These are phyloP conservation scores for Lepiota venenata DNA, from an alignment of 768 basidiomycete genomes.

Conservation along the genomic window DNA sequence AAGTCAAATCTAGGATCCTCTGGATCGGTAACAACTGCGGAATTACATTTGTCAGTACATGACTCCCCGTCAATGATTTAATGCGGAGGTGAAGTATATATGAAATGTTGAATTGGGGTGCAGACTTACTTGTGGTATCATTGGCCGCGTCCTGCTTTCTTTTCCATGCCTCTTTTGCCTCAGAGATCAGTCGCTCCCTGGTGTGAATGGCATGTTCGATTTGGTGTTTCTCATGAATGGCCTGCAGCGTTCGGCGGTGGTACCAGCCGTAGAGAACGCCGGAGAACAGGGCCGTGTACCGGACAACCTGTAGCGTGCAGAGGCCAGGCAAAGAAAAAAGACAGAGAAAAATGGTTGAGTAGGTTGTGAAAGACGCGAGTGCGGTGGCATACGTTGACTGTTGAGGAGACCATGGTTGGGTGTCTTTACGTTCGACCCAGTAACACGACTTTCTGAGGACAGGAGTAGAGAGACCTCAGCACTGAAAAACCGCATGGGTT, in stretches of 20 bases:
- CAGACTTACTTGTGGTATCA: constrained; percentile 51
- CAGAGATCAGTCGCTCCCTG: constrained; percentile 71
- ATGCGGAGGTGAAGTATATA: constrained; percentile 4
- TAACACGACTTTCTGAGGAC: constrained; percentile 22
- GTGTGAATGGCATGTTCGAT: constrained; percentile 69
- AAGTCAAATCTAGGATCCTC: constrained; percentile 96
- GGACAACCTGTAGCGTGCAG: constrained; percentile 65
- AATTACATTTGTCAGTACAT: constrained; percentile 7
- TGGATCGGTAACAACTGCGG: constrained; percentile 84
- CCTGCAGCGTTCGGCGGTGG: constrained; percentile 89
- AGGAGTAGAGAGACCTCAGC: constrained; percentile 23
- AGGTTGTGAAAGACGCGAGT: constrained; percentile 5
- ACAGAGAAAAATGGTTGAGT: constrained; percentile 1
- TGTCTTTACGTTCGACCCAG: constrained; percentile 28
- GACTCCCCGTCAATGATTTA: constrained; percentile 3
- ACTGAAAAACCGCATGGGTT: constrained; percentile 1
- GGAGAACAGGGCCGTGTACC: constrained; percentile 85
- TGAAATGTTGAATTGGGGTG: background rate
- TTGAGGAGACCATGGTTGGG: constrained; percentile 62
- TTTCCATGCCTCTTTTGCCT: constrained; percentile 90
- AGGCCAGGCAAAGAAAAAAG: background rate
- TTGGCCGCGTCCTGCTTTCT: constrained; percentile 62
- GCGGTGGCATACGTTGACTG: constrained; percentile 61
- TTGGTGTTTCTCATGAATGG: constrained; percentile 73
- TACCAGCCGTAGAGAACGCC: constrained; percentile 91